A percentile compares a stretch with the other conserved stretches of the same genome.
These are phyloP conservation scores for Papiliotrema flavescens DNA, from an alignment of 1,284 basidiomycete species.

Conservation along the genomic window DNA sequence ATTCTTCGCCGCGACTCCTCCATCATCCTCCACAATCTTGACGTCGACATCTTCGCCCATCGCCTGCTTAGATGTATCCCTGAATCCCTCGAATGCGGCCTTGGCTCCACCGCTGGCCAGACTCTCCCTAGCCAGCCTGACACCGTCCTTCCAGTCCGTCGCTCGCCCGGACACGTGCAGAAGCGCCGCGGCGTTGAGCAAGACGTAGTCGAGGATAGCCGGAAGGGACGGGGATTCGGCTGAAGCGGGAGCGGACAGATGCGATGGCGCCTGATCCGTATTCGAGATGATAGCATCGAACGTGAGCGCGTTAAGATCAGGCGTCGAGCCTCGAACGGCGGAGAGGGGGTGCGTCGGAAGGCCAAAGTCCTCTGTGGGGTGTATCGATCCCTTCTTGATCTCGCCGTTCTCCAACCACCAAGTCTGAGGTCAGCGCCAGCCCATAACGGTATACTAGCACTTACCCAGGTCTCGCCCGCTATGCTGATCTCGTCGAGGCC, in stretches of 20 bases:
- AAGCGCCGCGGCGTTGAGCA: constrained; percentile 78
- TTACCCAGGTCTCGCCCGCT: constrained; percentile 77
- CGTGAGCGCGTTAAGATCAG: constrained; percentile 61
- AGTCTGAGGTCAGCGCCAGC: constrained; percentile 35
- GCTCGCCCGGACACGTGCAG: constrained; percentile 75
- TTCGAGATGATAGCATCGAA: constrained; percentile 53
- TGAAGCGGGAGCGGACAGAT: constrained; percentile 41
- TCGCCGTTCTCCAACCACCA: constrained; percentile 51
- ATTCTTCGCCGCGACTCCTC: constrained; percentile 48
- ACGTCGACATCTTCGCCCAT: constrained; percentile 43
- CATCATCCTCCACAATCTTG: constrained; percentile 44
- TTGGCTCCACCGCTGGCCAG: constrained; percentile 70
- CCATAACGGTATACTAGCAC: constrained; percentile 13
- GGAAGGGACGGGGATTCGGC: constrained; percentile 54
- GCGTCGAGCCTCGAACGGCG: constrained; percentile 67
- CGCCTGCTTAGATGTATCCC: constrained; percentile 46
- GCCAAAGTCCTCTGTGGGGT: constrained; percentile 62
- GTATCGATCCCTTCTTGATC: constrained; percentile 48
- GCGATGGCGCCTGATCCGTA: constrained; percentile 28
- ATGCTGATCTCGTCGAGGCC: constrained; percentile 92
- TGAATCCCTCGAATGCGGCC: constrained; percentile 63
- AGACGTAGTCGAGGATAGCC: constrained; percentile 73
- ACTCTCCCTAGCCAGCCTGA: constrained; percentile 67
- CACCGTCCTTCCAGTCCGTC: constrained; percentile 66
- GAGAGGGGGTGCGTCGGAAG: constrained; percentile 64